Percentiles rank a stretch among this genome's conserved stretches.
phyloP scores from a whole-genome alignment of 78 protist species.

The Salpingoeca rosetta region DNA sequence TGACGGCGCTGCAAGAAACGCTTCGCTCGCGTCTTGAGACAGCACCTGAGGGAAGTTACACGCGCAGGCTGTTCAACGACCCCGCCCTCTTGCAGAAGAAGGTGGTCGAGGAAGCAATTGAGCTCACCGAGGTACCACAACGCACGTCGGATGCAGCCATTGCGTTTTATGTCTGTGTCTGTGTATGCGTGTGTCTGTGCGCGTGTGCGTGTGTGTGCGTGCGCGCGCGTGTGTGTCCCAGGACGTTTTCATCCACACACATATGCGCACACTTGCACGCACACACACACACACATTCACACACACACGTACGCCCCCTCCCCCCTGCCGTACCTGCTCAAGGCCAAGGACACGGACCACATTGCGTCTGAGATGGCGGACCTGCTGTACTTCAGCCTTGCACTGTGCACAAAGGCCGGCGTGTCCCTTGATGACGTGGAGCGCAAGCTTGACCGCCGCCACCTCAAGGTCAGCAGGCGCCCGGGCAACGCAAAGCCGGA shows the following conservation, averaged over 20 bases:
- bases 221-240: too few relatives aligned
- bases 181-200: too few relatives aligned
- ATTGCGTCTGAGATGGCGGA: slow-evolving; percentile 57
- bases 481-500: slow-evolving; percentile 31
- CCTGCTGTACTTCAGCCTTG: slow-evolving; percentile 42
- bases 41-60: slow-evolving; percentile 54
- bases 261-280: too few relatives aligned
- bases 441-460: slow-evolving; percentile 16
- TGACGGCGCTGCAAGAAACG: not conserved
- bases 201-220: too few relatives aligned
- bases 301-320: not conserved
- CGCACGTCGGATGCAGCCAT: not conserved
- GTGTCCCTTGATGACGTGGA: slow-evolving; percentile 33
- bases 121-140: slow-evolving; percentile 16
- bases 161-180: too few relatives aligned
- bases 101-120: slow-evolving; percentile 55
- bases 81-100: slow-evolving; percentile 36
- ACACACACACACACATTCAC: too few relatives aligned
- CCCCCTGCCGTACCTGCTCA: not conserved
- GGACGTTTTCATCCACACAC: too few relatives aligned
- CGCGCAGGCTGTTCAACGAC: slow-evolving; percentile 50
- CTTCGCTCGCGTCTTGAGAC: not conserved
- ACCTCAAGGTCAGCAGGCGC: slow-evolving; percentile 15
- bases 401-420: slow-evolving; percentile 1
- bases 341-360: not conserved